Conservation (phyloP, 1,284 basidiomycete genomes). For the Blastosporella zonata region DNA sequence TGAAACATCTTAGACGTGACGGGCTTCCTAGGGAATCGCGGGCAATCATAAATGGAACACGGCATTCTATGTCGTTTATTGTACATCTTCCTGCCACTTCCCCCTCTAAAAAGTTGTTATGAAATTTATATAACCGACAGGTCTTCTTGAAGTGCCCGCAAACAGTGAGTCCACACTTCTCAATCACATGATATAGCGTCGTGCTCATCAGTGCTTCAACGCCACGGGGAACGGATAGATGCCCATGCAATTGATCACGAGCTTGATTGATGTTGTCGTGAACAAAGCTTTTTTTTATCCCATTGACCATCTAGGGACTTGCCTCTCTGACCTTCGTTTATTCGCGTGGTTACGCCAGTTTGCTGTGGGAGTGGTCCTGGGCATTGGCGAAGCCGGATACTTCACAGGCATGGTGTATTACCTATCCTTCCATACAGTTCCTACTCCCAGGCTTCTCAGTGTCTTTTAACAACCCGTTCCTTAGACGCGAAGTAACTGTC, state of each 20-base stretch:
- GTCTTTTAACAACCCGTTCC: neutral
- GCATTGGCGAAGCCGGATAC: slow-evolving; percentile 48
- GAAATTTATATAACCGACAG: slow-evolving; percentile 27
- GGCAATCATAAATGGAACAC: slow-evolving; percentile 53
- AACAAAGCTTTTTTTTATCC: slow-evolving; percentile 50
- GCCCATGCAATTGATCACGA: slow-evolving; percentile 30
- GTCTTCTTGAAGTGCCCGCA: slow-evolving; percentile 54
- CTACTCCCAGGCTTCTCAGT: neutral
- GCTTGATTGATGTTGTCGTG: neutral
- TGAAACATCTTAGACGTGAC: neutral
- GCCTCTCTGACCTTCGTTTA: slow-evolving; percentile 51
- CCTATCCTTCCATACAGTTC: slow-evolving; percentile 44
- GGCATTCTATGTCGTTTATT: slow-evolving; percentile 58
- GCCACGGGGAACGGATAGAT: slow-evolving; percentile 52
- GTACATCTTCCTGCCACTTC: slow-evolving; percentile 27
- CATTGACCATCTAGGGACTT: slow-evolving; percentile 49
- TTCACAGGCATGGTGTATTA: slow-evolving; percentile 59
- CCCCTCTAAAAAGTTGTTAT: neutral
- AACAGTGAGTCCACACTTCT: slow-evolving; percentile 34
- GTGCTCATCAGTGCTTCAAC: slow-evolving; percentile 42
- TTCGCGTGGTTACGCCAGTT: slow-evolving; percentile 47
- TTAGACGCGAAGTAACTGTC: slow-evolving; percentile 48
- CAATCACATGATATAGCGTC: neutral
- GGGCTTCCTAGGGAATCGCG: slow-evolving; percentile 39
- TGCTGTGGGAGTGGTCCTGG: slow-evolving; percentile 43